These are phyloP conservation scores for Sarocladiaceae sp. DNA, from an alignment of 2,329 filamentous ascomycete species.

Conservation along the genomic window DNA sequence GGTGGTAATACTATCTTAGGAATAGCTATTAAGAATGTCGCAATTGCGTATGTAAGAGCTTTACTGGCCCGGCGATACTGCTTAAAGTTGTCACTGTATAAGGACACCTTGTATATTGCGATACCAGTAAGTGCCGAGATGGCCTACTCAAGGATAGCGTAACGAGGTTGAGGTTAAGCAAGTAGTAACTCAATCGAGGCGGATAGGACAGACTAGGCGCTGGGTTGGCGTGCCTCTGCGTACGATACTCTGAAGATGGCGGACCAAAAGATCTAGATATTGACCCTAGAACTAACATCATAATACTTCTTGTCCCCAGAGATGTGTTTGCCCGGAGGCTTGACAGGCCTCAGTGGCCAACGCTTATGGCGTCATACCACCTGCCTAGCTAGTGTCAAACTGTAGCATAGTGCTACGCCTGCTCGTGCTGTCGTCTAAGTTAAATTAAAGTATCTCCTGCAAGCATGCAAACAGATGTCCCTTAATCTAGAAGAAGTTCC, in stretches of 20 bases:
- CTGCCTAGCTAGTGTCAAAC: too few species aligned
- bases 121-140: conserved; percentile 59
- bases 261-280: background rate
- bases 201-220: background rate
- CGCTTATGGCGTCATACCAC: too few species aligned
- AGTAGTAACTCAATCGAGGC: conserved; percentile 64
- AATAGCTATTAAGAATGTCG: conserved; percentile 61
- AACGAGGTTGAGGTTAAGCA: conserved; percentile 69
- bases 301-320: too few species aligned
- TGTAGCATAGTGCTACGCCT: too few species aligned
- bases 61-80: conserved; percentile 60
- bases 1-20: conserved; percentile 72
- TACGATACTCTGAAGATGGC: background rate
- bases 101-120: conserved; percentile 61
- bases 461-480: too few species aligned
- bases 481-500: too few species aligned
- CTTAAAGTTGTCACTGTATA: conserved; percentile 40
- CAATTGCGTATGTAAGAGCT: conserved; percentile 58
- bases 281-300: background rate
- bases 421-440: too few species aligned
- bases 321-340: too few species aligned
- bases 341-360: too few species aligned
- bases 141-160: conserved; percentile 61
- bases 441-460: too few species aligned
- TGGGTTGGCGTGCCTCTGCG: background rate